Evolutionary conservation across 2,329 filamentous ascomycete species (phyloP).

Genomic region (Neopestalotiopsis sp.): DNA sequence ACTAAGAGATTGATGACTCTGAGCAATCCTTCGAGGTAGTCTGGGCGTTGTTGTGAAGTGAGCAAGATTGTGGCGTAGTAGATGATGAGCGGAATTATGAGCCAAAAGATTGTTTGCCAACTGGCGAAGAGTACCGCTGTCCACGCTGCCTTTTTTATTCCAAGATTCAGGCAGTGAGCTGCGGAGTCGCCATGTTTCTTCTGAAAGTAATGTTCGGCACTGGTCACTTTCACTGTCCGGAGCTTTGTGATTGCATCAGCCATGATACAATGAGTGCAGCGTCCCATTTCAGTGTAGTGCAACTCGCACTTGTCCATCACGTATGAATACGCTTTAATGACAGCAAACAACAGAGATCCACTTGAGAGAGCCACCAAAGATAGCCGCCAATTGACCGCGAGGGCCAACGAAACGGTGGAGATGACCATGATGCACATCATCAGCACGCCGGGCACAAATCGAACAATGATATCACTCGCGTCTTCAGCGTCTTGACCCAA

Average conservation of each 20-base stretch:
- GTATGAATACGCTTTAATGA: slow-evolving; percentile 69
- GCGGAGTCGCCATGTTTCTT: slow-evolving; percentile 64
- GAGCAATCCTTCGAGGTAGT: slow-evolving; percentile 63
- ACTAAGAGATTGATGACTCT: slow-evolving; percentile 82
- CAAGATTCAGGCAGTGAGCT: slow-evolving; percentile 60
- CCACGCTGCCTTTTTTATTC: slow-evolving; percentile 69
- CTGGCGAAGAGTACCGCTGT: slow-evolving; percentile 78
- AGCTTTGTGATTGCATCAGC: slow-evolving; percentile 81
- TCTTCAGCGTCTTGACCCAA: slow-evolving; percentile 87
- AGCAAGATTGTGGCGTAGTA: slow-evolving; percentile 79
- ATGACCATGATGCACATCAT: slow-evolving; percentile 70
- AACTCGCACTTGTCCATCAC: slow-evolving; percentile 76
- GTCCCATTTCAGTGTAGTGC: slow-evolving; percentile 67
- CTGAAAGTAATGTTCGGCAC: slow-evolving; percentile 74
- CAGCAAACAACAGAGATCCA: slow-evolving; percentile 69
- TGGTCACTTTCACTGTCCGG: slow-evolving; percentile 76
- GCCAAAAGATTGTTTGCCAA: slow-evolving; percentile 74
- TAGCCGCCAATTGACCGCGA: slow-evolving; percentile 78
- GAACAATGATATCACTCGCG: slow-evolving; percentile 81
- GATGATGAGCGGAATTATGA: slow-evolving; percentile 80
- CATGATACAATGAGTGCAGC: slow-evolving; percentile 66
- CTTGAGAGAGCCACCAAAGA: slow-evolving; percentile 77
- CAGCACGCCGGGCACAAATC: slow-evolving; percentile 75
- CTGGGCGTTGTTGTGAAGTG: slow-evolving; percentile 47
- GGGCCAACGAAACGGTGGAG: slow-evolving; percentile 76